Percentiles rank a stretch among this genome's conserved stretches.
Conservation (phyloP, 1,284 basidiomycete species). For the Fistulina hepatica region DNA sequence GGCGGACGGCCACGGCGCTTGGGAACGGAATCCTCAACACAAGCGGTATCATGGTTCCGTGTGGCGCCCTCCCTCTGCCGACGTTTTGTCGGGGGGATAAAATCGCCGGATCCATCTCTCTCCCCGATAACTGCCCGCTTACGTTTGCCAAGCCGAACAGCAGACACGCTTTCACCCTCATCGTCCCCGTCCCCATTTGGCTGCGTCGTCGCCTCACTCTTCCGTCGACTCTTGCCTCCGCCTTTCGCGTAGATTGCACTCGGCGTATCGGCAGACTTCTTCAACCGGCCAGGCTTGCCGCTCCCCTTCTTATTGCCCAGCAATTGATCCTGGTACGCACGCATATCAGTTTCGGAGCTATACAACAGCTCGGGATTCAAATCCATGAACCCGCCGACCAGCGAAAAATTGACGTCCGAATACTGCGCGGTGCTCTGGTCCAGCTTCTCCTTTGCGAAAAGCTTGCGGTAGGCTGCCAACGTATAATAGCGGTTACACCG, state of each 20-base stretch:
- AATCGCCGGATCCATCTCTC: too few species aligned
- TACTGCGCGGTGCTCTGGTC: constrained; percentile 35
- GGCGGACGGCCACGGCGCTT: constrained; percentile 29
- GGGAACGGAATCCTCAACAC: constrained; percentile 9
- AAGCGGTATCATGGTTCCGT: neutral
- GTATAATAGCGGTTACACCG: constrained; percentile 74
- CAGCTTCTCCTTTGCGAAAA: constrained; percentile 48
- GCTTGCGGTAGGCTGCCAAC: constrained; percentile 41
- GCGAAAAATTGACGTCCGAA: constrained; percentile 33
- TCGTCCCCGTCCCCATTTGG: constrained; percentile 1
- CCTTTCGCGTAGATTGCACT: constrained; percentile 15
- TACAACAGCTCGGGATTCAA: constrained; percentile 42
- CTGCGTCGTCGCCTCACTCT: too few species aligned
- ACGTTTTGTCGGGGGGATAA: neutral
- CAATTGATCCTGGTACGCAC: constrained; percentile 33
- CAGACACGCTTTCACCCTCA: too few species aligned
- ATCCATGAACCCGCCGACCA: constrained; percentile 42
- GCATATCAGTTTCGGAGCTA: constrained; percentile 29
- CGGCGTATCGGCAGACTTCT: constrained; percentile 20
- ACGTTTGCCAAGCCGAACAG: too few species aligned
- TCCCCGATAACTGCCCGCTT: too few species aligned
- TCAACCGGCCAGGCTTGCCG: constrained; percentile 32
- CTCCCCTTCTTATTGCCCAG: constrained; percentile 31
- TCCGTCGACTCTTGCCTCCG: neutral
- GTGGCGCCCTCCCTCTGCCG: neutral